Base-by-base conservation (phyloP, 2,329 filamentous ascomycete species). In the Fusarium armeniacum region DNA sequence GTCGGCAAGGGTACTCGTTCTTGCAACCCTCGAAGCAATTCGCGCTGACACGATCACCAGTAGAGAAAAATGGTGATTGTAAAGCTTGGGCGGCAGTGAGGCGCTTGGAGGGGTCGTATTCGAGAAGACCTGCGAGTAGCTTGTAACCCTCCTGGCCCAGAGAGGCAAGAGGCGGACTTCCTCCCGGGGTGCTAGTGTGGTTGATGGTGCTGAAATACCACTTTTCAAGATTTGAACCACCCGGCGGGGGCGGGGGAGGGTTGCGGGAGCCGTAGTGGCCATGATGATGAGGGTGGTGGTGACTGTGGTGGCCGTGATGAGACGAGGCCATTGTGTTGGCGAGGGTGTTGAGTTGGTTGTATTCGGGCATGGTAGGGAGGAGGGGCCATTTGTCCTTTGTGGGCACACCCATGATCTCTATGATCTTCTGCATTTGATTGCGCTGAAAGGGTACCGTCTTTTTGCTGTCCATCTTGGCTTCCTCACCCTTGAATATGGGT, bases 371-470 rank as follows among this genome's bases (percentile, higher is more conserved):
- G 40, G 90, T 88, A 2, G 89, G 84, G 3, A 99, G 83, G 30
- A 95, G 85, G 0, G 94, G 93, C 96, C 96, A 99, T 28, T 90
- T 88, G 51, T 97, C 93, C 75, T 95, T 95, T 9, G 88, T 93
- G 0, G 96, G 96, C 70, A 97, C 83, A 32, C 96, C 96, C 83
- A 99, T 91, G 67, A 99, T 94, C 77, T 99, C 96, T 38, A 97
- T 93, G 73, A 99, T 99, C 81, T 97, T 98, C 77, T 96, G 93
- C 95, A 99, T 98, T 82, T 99, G 96, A 75, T 98, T 98, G 16
- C 94, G 89, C 80, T 99, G 96, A 74, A 99, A 99, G 0, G 96
- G 96, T 0, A 98, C 94, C 1, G 93, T 96, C 82, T 98, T 98
- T 81, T 99, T 99, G 74, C 89, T 93, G 80, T 99, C 96, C 92